phyloP scores from a whole-genome alignment of 2,329 filamentous ascomycete species.

The Clonostachys solani region DNA sequence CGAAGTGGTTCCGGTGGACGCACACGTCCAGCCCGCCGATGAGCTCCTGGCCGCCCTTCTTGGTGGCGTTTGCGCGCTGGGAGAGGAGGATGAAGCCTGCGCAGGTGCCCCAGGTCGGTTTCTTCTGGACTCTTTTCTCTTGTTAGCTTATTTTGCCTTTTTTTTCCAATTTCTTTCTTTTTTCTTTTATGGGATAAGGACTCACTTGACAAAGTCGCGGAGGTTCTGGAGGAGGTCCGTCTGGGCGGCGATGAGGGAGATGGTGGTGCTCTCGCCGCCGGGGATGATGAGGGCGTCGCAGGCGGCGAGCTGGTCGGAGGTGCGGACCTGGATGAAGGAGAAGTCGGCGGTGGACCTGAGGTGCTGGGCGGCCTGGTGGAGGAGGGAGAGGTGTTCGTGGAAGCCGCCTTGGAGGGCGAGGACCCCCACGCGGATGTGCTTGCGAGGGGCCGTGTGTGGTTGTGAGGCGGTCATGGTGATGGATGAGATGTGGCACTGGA shows the following conservation, averaged over 20 bases:
- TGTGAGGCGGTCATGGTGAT: no score
- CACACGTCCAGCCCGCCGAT: conserved; percentile 88
- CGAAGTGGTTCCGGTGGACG: conserved; percentile 93
- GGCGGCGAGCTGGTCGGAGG: conserved; percentile 58
- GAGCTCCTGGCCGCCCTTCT: conserved; percentile 86
- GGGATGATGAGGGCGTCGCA: conserved; percentile 88
- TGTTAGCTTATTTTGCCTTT: not conserved
- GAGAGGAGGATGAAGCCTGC: conserved; percentile 90
- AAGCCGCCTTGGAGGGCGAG: conserved; percentile 89
- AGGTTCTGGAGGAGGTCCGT: conserved; percentile 80
- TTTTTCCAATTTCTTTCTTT: not conserved
- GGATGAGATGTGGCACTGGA: no score
- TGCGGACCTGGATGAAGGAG: conserved; percentile 76
- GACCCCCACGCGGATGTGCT: conserved; percentile 41
- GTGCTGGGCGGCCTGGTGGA: conserved; percentile 61
- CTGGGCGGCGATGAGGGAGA: conserved; percentile 80
- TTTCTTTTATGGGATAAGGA: conserved; percentile 7
- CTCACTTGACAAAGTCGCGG: conserved; percentile 84
- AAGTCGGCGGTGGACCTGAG: conserved; percentile 38
- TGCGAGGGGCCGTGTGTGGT: no score
- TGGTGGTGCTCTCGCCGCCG: conserved; percentile 91
- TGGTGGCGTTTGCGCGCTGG: conserved; percentile 82
- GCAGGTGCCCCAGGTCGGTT: conserved; percentile 93
- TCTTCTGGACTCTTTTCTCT: conserved; percentile 59
- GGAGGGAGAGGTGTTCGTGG: conserved; percentile 76